These are phyloP conservation scores for Limonium bicolor DNA, from an alignment of 148 eudicot genomes.

Conservation along the genomic window DNA sequence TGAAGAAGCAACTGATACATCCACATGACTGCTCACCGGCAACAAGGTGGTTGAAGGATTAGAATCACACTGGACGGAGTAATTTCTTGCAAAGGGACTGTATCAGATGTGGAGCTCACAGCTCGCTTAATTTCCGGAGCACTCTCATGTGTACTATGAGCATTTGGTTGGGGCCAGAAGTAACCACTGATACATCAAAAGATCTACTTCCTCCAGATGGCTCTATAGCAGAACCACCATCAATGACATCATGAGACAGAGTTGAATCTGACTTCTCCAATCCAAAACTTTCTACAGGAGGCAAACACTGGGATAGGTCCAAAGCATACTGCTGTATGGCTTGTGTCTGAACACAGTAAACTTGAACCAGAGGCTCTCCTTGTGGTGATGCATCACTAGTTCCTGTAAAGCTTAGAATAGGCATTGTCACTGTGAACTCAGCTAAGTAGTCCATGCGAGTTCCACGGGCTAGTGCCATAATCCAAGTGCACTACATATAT, in stretches of 20 bases:
- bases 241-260: constrained; percentile 36
- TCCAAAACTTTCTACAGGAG: constrained; percentile 42
- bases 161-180: constrained; percentile 32
- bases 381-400: constrained; percentile 66
- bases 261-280: constrained; percentile 54
- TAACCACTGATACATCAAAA: constrained; percentile 24
- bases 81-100: constrained; percentile 20
- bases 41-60: constrained; percentile 15
- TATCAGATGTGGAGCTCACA: constrained; percentile 29
- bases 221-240: constrained; percentile 27
- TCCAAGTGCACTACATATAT: constrained; percentile 93
- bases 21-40: constrained; percentile 29
- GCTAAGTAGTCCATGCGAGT: constrained; percentile 92
- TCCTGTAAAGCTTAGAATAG: constrained; percentile 91
- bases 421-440: constrained; percentile 97
- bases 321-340: constrained; percentile 99
- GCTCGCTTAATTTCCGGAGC: constrained; percentile 28
- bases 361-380: constrained; percentile 74
- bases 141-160: constrained; percentile 21
- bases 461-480: constrained; percentile 61
- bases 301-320: constrained; percentile 86
- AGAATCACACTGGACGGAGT: constrained; percentile 29
- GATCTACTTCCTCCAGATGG: constrained; percentile 43
- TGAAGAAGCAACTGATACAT: constrained; percentile 22
- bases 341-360: constrained; percentile 97